Evolutionary conservation across 176 grass and related monocot species (phyloP).

Genomic region (Alloteropsis semialata): DNA sequence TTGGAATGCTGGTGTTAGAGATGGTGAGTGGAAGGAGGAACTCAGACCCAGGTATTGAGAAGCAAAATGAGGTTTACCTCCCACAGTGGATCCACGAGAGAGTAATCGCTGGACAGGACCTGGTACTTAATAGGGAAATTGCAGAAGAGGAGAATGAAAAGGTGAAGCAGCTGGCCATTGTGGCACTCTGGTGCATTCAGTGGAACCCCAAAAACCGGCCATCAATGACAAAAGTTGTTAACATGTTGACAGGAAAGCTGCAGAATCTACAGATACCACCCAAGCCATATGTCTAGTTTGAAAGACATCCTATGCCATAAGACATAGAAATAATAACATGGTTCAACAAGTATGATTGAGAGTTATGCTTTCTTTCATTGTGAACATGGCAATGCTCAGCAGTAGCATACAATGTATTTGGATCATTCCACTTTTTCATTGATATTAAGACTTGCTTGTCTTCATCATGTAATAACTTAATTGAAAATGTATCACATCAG

Average conservation of each 20-base stretch:
- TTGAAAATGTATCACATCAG: background rate
- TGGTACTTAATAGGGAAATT: background rate
- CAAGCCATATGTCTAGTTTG: conserved; percentile 37
- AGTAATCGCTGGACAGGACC: background rate
- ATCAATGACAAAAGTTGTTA: conserved; percentile 57
- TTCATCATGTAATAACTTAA: background rate
- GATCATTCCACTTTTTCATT: background rate
- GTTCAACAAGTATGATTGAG: background rate
- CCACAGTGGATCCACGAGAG: conserved; percentile 48
- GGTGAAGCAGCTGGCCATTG: conserved; percentile 31
- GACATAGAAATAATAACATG: background rate
- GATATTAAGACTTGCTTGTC: background rate
- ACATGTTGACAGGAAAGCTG: conserved; percentile 53
- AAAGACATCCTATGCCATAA: background rate
- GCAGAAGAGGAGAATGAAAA: conserved; percentile 19
- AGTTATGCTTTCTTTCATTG: no score
- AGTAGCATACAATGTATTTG: background rate
- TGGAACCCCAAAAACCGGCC: conserved; percentile 55
- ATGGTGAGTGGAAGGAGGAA: conserved; percentile 60
- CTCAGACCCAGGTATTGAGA: conserved; percentile 39
- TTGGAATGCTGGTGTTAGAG: conserved; percentile 50
- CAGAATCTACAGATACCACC: conserved; percentile 48
- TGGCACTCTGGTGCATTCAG: conserved; percentile 67
- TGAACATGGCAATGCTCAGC: background rate
- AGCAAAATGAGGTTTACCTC: conserved; percentile 23